Conservation (phyloP, 148 eudicot genomes). For the Rhododendron molle region DNA sequence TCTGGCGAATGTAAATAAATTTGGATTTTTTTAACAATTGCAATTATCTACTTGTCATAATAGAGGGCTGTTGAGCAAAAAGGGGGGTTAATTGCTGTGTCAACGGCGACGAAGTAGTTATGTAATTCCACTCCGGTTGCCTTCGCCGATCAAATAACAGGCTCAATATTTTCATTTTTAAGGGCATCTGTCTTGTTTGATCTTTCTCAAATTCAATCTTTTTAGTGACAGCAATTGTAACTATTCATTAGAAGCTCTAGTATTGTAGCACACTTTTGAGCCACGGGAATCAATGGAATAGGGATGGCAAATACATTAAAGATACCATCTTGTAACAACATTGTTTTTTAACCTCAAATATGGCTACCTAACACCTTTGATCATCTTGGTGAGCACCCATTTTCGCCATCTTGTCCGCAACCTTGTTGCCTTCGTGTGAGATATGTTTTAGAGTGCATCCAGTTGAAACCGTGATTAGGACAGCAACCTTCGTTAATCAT, state of each 20-base stretch:
- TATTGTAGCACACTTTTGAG: not conserved
- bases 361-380: too few species aligned
- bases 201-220: not conserved
- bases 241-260: not conserved
- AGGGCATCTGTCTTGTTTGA: not conserved
- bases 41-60: not conserved
- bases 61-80: not conserved
- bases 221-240: not conserved
- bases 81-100: too few species aligned
- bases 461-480: too few species aligned
- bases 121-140: too few species aligned
- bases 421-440: too few species aligned
- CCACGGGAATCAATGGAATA: not conserved
- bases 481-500: too few species aligned
- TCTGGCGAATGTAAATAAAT: not conserved
- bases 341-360: too few species aligned
- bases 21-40: not conserved
- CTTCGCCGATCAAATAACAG: not conserved
- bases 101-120: too few species aligned
- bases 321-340: too few species aligned
- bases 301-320: not conserved
- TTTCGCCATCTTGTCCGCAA: not conserved
- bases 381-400: too few species aligned
- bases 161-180: not conserved
- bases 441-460: too few species aligned